phyloP scores from a whole-genome alignment of 192 early-diverging fungal genomes.

The Entomortierella beljakovae region DNA sequence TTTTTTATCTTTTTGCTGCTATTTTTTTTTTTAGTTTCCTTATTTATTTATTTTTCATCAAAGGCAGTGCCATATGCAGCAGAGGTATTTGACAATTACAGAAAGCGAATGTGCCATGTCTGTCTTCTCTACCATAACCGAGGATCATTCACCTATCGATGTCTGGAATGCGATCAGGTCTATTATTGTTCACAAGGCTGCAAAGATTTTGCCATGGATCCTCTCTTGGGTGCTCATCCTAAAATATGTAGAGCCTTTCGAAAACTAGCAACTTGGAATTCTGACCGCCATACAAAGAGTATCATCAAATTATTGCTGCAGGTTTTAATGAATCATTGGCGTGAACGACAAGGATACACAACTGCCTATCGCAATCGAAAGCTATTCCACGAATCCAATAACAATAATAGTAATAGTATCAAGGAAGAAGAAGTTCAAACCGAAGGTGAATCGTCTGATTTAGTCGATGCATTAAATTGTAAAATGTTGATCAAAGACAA shows the following conservation, averaged over 20 bases:
- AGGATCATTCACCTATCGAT: slow-evolving; percentile 62
- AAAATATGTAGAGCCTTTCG: slow-evolving; percentile 64
- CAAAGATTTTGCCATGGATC: slow-evolving; percentile 52
- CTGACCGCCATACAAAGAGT: slow-evolving; percentile 71
- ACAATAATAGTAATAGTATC: not conserved
- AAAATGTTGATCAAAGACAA: too few relatives aligned
- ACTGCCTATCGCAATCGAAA: slow-evolving; percentile 22
- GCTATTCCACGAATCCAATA: not conserved
- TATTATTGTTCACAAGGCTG: slow-evolving; percentile 68
- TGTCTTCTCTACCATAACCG: slow-evolving; percentile 67
- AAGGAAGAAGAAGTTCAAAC: not conserved
- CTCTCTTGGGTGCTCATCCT: slow-evolving; percentile 32
- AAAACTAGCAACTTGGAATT: slow-evolving; percentile 69
- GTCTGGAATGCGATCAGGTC: slow-evolving; percentile 69
- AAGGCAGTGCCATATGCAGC: slow-evolving; percentile 49
- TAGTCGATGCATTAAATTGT: too few relatives aligned
- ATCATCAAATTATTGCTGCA: slow-evolving; percentile 68
- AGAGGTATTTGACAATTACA: slow-evolving; percentile 70
- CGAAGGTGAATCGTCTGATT: too few relatives aligned
- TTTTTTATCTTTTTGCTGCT: not conserved
- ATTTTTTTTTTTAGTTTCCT: not conserved
- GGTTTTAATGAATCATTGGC: slow-evolving; percentile 52
- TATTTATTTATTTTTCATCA: not conserved
- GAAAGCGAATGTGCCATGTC: slow-evolving; percentile 70
- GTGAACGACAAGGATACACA: slow-evolving; percentile 51